A percentile compares a stretch with the other conserved stretches of the same genome.
Conservation (phyloP, 768 basidiomycete genomes). For the Amanita phalloides region DNA sequence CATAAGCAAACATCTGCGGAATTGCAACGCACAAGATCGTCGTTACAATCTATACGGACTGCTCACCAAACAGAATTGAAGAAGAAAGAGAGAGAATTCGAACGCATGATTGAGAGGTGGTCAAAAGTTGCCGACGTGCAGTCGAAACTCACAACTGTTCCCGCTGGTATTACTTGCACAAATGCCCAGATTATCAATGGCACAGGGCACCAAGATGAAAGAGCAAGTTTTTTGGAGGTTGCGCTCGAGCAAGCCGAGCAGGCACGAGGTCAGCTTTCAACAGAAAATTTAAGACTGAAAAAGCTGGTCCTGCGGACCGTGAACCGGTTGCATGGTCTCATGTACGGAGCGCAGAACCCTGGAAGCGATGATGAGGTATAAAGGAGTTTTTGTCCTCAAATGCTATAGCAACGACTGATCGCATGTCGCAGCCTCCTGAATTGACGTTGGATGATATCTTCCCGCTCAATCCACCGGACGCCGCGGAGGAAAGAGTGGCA, state of each 20-base stretch:
- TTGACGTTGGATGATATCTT: conserved; percentile 2
- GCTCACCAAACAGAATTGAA: conserved; percentile 64
- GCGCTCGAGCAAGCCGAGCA: conserved; percentile 68
- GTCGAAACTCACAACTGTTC: conserved; percentile 36
- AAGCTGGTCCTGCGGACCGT: conserved; percentile 49
- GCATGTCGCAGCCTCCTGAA: neutral
- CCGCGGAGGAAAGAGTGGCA: neutral
- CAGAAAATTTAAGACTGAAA: conserved; percentile 56
- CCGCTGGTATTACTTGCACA: conserved; percentile 43
- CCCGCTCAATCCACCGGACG: conserved; percentile 5
- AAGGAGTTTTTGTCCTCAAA: conserved; percentile 9
- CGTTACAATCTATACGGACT: conserved; percentile 58
- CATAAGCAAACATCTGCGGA: conserved; percentile 66
- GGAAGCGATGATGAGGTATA: conserved; percentile 2
- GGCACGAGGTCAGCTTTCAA: conserved; percentile 45
- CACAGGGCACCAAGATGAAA: conserved; percentile 33
- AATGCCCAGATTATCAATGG: conserved; percentile 40
- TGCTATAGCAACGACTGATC: neutral
- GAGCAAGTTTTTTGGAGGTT: conserved; percentile 23
- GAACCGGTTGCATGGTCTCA: conserved; percentile 51
- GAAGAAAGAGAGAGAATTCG: conserved; percentile 74
- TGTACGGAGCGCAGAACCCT: conserved; percentile 19
- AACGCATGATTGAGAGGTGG: conserved; percentile 69
- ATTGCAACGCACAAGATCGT: conserved; percentile 60
- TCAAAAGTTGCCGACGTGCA: conserved; percentile 60